Evolutionary conservation across 768 basidiomycete genomes (phyloP).

Genomic region (Termitomyces sp.): DNA sequence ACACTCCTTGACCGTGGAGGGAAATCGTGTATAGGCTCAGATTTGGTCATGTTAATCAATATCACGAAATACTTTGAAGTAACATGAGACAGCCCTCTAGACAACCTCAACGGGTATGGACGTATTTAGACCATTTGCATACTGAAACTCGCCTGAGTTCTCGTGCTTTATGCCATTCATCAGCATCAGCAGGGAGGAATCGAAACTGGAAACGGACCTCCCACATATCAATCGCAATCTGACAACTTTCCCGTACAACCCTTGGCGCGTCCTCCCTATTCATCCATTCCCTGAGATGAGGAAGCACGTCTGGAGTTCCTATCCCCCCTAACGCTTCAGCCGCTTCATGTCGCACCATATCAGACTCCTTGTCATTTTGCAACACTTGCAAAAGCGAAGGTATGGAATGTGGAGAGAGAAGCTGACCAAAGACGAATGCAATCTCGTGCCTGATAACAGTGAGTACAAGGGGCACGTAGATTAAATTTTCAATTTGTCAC

Average conservation of each 20-base stretch:
- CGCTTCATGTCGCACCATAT: constrained; percentile 98
- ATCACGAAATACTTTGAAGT: background rate
- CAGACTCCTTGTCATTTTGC: constrained; percentile 66
- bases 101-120: constrained; percentile 3
- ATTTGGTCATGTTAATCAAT: background rate
- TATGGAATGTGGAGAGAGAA: constrained; percentile 83
- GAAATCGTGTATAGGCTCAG: too few relatives aligned
- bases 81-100: background rate
- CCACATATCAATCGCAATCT: constrained; percentile 97
- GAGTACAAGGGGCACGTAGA: background rate
- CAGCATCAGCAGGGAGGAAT: background rate
- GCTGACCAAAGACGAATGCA: constrained; percentile 96
- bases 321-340: constrained; percentile 99
- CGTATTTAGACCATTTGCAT: constrained; percentile 43
- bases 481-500: constrained; percentile 16
- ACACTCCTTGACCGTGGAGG: background rate
- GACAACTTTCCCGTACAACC: constrained; percentile 93
- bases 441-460: constrained; percentile 76
- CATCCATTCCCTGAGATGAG: constrained; percentile 84
- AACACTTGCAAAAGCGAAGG: constrained; percentile 79
- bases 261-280: constrained; percentile 68
- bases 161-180: constrained; percentile 47
- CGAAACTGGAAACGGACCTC: constrained; percentile 51
- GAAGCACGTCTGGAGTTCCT: constrained; percentile 86
- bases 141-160: constrained; percentile 77